Conservation (phyloP, 495 filamentous ascomycete species). For the Annulohypoxylon moriforme region DNA sequence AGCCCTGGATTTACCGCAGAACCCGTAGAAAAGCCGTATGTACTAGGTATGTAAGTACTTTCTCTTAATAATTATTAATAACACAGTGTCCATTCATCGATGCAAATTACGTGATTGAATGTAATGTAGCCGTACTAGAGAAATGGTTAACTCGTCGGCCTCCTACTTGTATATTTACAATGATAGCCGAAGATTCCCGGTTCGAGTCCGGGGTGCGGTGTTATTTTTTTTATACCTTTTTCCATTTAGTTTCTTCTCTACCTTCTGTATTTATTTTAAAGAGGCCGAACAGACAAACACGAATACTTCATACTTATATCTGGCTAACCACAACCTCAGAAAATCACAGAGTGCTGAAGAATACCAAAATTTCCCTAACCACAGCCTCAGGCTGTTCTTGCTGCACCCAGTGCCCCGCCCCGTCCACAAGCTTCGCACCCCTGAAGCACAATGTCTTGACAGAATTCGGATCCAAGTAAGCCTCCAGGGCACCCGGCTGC, state of each 20-base stretch:
- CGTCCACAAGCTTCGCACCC: conserved; percentile 63
- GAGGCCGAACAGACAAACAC: not conserved
- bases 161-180: conserved; percentile 31
- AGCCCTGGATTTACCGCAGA: too few relatives aligned
- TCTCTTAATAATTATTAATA: conserved; percentile 26
- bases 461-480: conserved; percentile 63
- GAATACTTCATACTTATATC: not conserved
- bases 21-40: conserved; percentile 1
- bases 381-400: conserved; percentile 72
- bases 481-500: conserved; percentile 70
- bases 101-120: too few relatives aligned
- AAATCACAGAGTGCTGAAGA: conserved; percentile 50
- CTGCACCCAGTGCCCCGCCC: conserved; percentile 74
- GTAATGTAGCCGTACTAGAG: conserved; percentile 37
- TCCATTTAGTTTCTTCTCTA: not conserved
- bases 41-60: too few relatives aligned
- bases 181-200: conserved; percentile 43
- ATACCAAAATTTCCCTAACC: conserved; percentile 59
- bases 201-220: conserved; percentile 44
- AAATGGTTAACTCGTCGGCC: conserved; percentile 47
- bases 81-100: not conserved
- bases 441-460: conserved; percentile 56
- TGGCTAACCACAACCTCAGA: not conserved
- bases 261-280: not conserved
- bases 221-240: conserved; percentile 24